Base-by-base conservation (phyloP, 176 grass and related monocot genomes). In the bread wheat (Triticum aestivum) region DNA sequence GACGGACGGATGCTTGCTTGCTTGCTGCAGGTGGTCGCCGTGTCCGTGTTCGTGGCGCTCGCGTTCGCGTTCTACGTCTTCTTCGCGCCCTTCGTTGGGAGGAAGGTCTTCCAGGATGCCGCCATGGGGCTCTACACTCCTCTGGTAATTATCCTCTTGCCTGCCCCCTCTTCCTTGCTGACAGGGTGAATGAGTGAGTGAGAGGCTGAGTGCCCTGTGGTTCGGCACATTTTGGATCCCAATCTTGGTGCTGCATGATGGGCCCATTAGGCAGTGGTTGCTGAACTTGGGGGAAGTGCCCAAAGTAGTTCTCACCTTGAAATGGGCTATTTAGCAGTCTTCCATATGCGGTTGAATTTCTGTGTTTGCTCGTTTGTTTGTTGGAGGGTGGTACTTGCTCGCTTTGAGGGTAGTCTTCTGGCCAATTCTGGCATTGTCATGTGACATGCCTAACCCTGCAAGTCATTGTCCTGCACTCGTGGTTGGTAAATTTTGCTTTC, bases 61-160 rank as follows among this genome's bases (percentile, higher is more conserved):
- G 97, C 90, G 17, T 97, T 99, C 79, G 94, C 94, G 70, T 99
- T 99, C 88, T 99, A 97, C 83, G 97, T 99, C n/a, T 99, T 99
- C 83, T 94, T 99, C 79, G 97, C 91, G 2, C 97, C 97, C 44
- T 97, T 99, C 38, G 90, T 99, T 61, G 94, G 97, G 51, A 94
- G 81, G 77, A 99, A 93, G 87, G 54, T 86, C 83, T 90, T 99
- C 66, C 90, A 94, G 78, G 89, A 91, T 87, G 79, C 91, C 58
- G 83, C 89, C 42, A 82, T 97, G 62, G 97, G 89, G 73, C 82
- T 99, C 65, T 99, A 99, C 89, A 99, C 97, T 86, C 92, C 94
- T 58, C 83, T 99, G 87, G 97, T 99, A 83, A 75, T 52, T 51
- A 93, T 52, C 18, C 62, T 78, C 82, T 70, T 78, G 51, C 32